A percentile compares a stretch with the other conserved stretches of the same genome.
Conservation (phyloP, 2,329 filamentous ascomycete genomes). For the Microsporum ferrugineum region DNA sequence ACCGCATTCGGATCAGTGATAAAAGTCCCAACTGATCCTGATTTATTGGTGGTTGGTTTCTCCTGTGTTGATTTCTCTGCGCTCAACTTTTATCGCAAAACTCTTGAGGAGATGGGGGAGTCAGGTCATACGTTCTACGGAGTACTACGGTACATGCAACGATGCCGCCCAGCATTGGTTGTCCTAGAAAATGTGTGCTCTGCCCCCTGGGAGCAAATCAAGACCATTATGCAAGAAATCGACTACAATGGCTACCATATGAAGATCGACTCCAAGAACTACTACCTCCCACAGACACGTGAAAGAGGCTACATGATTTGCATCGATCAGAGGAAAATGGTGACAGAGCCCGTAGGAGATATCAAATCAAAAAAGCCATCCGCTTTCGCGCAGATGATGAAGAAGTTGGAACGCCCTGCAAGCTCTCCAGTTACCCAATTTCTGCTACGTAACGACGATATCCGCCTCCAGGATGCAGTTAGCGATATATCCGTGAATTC, state of each 20-base stretch:
- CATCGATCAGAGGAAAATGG: conserved; percentile 31
- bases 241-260: conserved; percentile 45
- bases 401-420: conserved; percentile 42
- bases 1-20: conserved; percentile 55
- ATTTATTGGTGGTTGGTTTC: conserved; percentile 60
- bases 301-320: conserved; percentile 50
- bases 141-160: conserved; percentile 46
- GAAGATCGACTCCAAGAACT: conserved; percentile 56
- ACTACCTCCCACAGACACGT: conserved; percentile 61
- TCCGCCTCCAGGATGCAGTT: conserved; percentile 41
- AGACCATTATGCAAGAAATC: conserved; percentile 35
- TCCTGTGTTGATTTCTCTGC: conserved; percentile 65
- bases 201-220: conserved; percentile 49
- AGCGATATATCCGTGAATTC: conserved; percentile 34
- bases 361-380: conserved; percentile 19
- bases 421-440: conserved; percentile 53
- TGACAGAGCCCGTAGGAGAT: conserved; percentile 14
- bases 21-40: conserved; percentile 45
- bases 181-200: conserved; percentile 59
- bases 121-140: conserved; percentile 55
- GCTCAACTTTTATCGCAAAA: conserved; percentile 49
- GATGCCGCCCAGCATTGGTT: conserved; percentile 49
- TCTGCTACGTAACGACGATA: conserved; percentile 46
- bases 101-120: conserved; percentile 46
- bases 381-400: conserved; percentile 39